Evolutionary conservation across 208 protist genomes (phyloP).

Genomic region (Paratrypanosoma confusum): DNA sequence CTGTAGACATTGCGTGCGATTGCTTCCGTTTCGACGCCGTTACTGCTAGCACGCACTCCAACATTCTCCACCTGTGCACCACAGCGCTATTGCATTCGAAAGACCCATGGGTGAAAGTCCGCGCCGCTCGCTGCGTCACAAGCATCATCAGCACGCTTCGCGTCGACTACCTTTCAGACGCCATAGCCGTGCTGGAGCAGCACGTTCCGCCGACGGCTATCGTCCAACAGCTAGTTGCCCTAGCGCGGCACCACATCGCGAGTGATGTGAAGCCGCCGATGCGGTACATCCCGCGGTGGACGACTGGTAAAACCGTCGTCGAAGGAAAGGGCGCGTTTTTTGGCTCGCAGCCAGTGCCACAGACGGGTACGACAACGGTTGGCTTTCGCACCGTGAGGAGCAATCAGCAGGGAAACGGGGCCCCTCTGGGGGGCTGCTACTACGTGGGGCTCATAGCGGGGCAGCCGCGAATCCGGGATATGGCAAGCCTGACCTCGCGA

Average conservation of each 20-base stretch:
- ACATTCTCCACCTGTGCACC: conserved; percentile 65
- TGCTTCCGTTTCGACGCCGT: conserved; percentile 71
- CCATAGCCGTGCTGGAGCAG: conserved; percentile 13
- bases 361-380: conserved; percentile 53
- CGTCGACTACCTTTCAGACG: conserved; percentile 38
- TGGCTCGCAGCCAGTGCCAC: conserved; percentile 44
- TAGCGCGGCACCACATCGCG: conserved; percentile 35
- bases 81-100: conserved; percentile 35
- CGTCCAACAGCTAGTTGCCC: conserved; percentile 46
- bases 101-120: conserved; percentile 53
- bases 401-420: conserved; percentile 52
- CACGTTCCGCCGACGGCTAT: conserved; percentile 27
- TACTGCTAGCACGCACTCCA: conserved; percentile 41
- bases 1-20: conserved; percentile 51
- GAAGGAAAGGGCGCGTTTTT: conserved; percentile 69
- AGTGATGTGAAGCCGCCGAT: conserved; percentile 15
- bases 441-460: conserved; percentile 76
- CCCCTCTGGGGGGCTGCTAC: conserved; percentile 78
- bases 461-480: conserved; percentile 46
- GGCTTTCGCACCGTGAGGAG: conserved; percentile 73
- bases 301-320: conserved; percentile 34
- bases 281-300: conserved; percentile 39
- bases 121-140: conserved; percentile 49
- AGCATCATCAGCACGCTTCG: conserved; percentile 41
- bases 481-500: conserved; percentile 57